These are phyloP conservation scores for Phaeosphaeriaceae sp. DNA, from an alignment of 2,329 filamentous ascomycete species.

Conservation along the genomic window DNA sequence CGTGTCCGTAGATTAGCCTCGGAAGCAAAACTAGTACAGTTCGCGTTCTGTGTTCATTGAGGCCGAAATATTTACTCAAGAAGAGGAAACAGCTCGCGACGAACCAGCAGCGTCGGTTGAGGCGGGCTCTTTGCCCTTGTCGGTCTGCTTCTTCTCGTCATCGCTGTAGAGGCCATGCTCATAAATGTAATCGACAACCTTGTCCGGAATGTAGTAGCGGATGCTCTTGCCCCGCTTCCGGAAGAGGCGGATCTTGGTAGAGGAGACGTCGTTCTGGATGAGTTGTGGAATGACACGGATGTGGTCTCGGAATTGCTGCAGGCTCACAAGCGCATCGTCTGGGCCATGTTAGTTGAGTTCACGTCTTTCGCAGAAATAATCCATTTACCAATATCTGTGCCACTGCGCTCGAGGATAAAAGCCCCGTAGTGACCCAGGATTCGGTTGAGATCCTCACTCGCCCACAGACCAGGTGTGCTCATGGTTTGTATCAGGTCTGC, in stretches of 20 bases:
- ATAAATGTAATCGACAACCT: slow-evolving; percentile 50
- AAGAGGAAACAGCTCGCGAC: slow-evolving; percentile 21
- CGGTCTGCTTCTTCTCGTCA: slow-evolving; percentile 46
- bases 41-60: neutral
- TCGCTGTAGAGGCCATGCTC: slow-evolving; percentile 48
- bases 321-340: slow-evolving; percentile 81
- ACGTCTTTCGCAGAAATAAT: neutral
- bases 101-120: slow-evolving; percentile 30
- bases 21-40: neutral
- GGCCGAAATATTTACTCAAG: slow-evolving; percentile 12
- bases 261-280: slow-evolving; percentile 85
- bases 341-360: slow-evolving; percentile 15
- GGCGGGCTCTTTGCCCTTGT: slow-evolving; percentile 43
- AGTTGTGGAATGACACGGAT: slow-evolving; percentile 88
- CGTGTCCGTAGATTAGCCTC: neutral
- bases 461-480: slow-evolving; percentile 73
- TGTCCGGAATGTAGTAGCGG: slow-evolving; percentile 50
- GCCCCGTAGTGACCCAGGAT: slow-evolving; percentile 84
- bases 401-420: slow-evolving; percentile 86
- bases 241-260: slow-evolving; percentile 82
- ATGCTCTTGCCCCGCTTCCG: slow-evolving; percentile 51
- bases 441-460: slow-evolving; percentile 81
- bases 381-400: slow-evolving; percentile 73
- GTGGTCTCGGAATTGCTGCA: slow-evolving; percentile 84
- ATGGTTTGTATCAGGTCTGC: slow-evolving; percentile 61